Evolutionary conservation across 768 basidiomycete species (phyloP), one percentile per base, ranked within the genome.

Genomic region (Lentinula edodes): DNA sequence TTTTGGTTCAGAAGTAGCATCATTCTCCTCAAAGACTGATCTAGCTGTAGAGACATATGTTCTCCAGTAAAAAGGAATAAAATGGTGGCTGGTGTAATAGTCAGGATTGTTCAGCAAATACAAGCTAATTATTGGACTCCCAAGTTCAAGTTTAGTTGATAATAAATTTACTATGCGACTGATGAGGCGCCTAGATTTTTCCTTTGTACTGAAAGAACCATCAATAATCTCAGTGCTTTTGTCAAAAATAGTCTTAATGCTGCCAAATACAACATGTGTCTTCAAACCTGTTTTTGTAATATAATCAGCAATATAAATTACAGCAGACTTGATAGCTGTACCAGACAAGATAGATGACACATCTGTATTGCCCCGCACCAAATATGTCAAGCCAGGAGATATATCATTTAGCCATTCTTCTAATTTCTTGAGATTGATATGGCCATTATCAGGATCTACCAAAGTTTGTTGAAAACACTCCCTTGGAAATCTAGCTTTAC

Each of bases 291-390:
- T 50, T 63, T 82, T 82, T 0, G 76, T 78, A 0, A 80, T 70
- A 64, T 82, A 82, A 39, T 81, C 76, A 5, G 78, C 70, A 0
- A 78, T 69, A 67, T 79, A 79, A 20, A 71, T 65, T 0, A 78
- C 61, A 2, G 76, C 68, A 15, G 75, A 70, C 54, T 78, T 77
- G 1, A 80, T 69, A 0, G 73, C 67, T 3, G 78, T 79, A 0
- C 78, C 78, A 18, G 75, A 78, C 16, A 73, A 53, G 1, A 79
- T 53, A 58, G 72, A 72, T 0, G 75, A 74, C 0, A 75, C 70
- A 67, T 79, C 76, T 5, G 75, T 73, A 55, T 80, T 80, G 55
- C 74, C 76, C 7, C 73, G 42, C 2, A 77, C 18, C 0, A 76
- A 20, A 64, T 77, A 77, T 1, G 74, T 72, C 0, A 79, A 4